These are phyloP conservation scores for Pichia cabralensis DNA, from an alignment of 805 yeast species.

Conservation along the genomic window DNA sequence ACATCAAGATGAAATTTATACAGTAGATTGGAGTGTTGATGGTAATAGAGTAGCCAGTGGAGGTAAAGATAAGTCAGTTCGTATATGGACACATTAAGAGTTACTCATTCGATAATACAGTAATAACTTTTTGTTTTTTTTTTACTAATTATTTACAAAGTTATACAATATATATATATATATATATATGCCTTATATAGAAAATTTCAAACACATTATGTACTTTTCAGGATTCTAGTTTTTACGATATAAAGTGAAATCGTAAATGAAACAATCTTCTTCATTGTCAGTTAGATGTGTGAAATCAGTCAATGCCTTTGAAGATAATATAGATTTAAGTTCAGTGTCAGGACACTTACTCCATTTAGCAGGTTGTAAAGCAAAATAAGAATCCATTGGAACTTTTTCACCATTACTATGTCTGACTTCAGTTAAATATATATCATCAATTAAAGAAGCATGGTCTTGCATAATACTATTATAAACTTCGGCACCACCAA, in stretches of 20 bases:
- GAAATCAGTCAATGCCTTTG: conserved; percentile 25
- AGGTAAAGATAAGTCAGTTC: conserved; percentile 89
- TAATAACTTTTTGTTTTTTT: too few relatives aligned
- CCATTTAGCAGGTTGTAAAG: conserved; percentile 31
- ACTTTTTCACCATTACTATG: conserved; percentile 20
- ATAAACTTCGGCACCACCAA: conserved; percentile 91
- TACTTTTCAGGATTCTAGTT: too few relatives aligned
- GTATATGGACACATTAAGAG: conserved; percentile 79
- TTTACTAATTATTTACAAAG: too few relatives aligned
- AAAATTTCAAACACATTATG: too few relatives aligned
- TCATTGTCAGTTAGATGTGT: conserved; percentile 23
- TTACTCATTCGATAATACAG: too few relatives aligned
- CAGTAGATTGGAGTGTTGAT: conserved; percentile 97
- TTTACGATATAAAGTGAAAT: conserved; percentile 56
- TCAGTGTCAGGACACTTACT: conserved; percentile 23
- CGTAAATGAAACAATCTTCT: conserved; percentile 39
- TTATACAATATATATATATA: too few relatives aligned
- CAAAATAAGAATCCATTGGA: conserved; percentile 65
- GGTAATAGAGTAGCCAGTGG: conserved; percentile 94
- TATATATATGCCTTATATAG: too few relatives aligned
- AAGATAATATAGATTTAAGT: conserved; percentile 30
- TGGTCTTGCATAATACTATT: conserved; percentile 29
- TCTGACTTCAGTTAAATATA: conserved; percentile 64
- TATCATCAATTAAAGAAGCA: conserved; percentile 34
- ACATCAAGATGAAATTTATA: conserved; percentile 89